Percentiles rank a stretch among this genome's conserved stretches.
Evolutionary conservation across 2,329 filamentous ascomycete species (phyloP).

Genomic region (Orbilia oligospora): DNA sequence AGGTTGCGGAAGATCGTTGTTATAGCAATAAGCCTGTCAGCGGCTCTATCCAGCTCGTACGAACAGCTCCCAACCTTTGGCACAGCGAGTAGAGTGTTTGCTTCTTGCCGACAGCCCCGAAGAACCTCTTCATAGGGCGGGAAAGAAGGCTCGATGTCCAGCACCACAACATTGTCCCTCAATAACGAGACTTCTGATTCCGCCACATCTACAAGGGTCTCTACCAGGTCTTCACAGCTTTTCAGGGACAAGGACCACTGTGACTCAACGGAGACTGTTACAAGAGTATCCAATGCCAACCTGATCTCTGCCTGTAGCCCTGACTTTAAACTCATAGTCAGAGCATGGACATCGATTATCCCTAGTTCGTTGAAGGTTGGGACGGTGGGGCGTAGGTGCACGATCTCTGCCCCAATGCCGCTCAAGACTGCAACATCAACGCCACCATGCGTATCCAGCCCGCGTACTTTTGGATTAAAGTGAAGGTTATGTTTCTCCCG

Average conservation of each 20-base stretch:
- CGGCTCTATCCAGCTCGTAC: slow-evolving; percentile 87
- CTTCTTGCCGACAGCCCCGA: slow-evolving; percentile 82
- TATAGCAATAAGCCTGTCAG: slow-evolving; percentile 88
- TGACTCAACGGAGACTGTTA: slow-evolving; percentile 77
- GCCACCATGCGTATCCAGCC: slow-evolving; percentile 77
- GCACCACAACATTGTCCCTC: slow-evolving; percentile 85
- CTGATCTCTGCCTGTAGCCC: slow-evolving; percentile 92
- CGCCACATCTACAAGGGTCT: slow-evolving; percentile 89
- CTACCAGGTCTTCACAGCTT: slow-evolving; percentile 87
- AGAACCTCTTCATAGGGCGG: slow-evolving; percentile 89
- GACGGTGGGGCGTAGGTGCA: slow-evolving; percentile 79
- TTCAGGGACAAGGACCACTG: slow-evolving; percentile 78
- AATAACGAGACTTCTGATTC: slow-evolving; percentile 88
- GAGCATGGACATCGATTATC: slow-evolving; percentile 87
- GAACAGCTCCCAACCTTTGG: slow-evolving; percentile 80
- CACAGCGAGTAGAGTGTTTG: slow-evolving; percentile 79
- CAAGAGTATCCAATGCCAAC: slow-evolving; percentile 86
- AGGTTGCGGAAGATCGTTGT: slow-evolving; percentile 93
- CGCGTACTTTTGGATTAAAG: slow-evolving; percentile 70
- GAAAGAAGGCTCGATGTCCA: slow-evolving; percentile 87
- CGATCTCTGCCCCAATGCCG: slow-evolving; percentile 77
- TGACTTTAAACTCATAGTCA: slow-evolving; percentile 90
- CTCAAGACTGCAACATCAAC: slow-evolving; percentile 77
- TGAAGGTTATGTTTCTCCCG: slow-evolving; percentile 62
- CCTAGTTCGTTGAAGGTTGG: slow-evolving; percentile 84